Percentiles rank a stretch among this genome's conserved stretches.
Conservation (phyloP, 2,329 filamentous ascomycete genomes). For the Colletotrichum tanaceti region DNA sequence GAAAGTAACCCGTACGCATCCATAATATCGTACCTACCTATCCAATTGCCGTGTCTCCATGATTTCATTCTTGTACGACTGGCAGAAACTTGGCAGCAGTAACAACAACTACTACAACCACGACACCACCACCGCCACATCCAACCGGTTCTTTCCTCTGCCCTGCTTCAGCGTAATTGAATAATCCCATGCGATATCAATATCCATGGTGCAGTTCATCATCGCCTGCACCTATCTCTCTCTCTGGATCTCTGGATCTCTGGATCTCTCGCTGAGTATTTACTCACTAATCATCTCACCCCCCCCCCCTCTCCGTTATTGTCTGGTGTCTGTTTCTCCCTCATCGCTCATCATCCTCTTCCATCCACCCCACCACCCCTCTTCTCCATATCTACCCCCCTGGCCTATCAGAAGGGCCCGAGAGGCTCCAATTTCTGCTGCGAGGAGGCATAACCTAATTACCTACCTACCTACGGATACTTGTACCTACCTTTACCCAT, state of each 20-base stretch:
- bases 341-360: conserved; percentile 1
- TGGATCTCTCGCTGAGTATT: background rate
- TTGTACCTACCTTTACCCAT: background rate
- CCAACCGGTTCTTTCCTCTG: background rate
- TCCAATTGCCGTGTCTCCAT: background rate
- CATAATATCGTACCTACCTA: too few relatives aligned
- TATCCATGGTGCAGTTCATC: background rate
- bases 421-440: conserved; percentile 27
- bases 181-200: background rate
- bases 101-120: background rate
- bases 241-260: too few relatives aligned
- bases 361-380: background rate
- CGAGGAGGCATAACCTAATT: conserved; percentile 32
- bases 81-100: conserved; percentile 30
- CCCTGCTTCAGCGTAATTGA: background rate
- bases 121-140: background rate
- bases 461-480: background rate
- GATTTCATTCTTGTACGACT: conserved; percentile 27
- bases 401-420: conserved; percentile 28
- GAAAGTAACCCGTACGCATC: background rate
- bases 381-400: background rate
- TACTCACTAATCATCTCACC: background rate
- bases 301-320: background rate
- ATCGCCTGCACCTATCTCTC: background rate
- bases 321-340: conserved; percentile 1